Evolutionary conservation across 2,329 filamentous ascomycete species (phyloP).

Genomic region (Dactylonectria macrodidyma): DNA sequence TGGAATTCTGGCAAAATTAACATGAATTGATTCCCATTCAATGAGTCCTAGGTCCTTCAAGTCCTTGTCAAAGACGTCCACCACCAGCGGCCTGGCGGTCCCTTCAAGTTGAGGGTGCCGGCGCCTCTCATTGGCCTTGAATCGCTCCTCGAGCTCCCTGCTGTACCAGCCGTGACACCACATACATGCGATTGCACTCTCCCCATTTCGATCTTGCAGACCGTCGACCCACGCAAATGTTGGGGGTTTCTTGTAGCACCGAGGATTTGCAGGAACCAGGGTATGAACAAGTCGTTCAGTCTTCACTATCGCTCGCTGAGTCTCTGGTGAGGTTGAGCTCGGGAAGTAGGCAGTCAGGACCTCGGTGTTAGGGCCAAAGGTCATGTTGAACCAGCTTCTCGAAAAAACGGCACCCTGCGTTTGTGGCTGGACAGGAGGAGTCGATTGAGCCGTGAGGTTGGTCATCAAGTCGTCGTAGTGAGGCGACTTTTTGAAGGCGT

Average conservation of each 20-base stretch:
- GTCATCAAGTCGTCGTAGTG: constrained; percentile 16
- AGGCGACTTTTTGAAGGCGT: constrained; percentile 10
- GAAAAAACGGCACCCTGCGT: constrained; percentile 7
- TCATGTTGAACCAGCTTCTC: neutral
- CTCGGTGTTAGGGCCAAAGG: constrained; percentile 13
- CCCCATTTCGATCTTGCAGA: constrained; percentile 5
- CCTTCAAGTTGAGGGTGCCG: neutral
- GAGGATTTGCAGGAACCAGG: neutral
- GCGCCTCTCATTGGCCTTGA: constrained; percentile 6
- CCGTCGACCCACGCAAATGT: constrained; percentile 20
- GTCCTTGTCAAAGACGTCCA: constrained; percentile 6
- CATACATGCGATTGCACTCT: constrained; percentile 9
- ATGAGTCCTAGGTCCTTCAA: neutral
- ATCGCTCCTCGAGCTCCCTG: constrained; percentile 14
- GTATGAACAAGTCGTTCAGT: neutral
- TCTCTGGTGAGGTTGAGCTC: constrained; percentile 4
- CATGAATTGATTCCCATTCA: constrained; percentile 1
- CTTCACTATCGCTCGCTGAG: neutral
- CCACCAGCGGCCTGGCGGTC: neutral
- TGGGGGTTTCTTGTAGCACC: neutral
- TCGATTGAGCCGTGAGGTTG: neutral
- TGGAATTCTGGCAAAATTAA: neutral
- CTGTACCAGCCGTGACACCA: constrained; percentile 11
- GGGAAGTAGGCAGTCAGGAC: constrained; percentile 14
- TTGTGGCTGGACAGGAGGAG: neutral